phyloP scores from a whole-genome alignment of 2,329 filamentous ascomycete genomes.

The Waltergamsia citrina region DNA sequence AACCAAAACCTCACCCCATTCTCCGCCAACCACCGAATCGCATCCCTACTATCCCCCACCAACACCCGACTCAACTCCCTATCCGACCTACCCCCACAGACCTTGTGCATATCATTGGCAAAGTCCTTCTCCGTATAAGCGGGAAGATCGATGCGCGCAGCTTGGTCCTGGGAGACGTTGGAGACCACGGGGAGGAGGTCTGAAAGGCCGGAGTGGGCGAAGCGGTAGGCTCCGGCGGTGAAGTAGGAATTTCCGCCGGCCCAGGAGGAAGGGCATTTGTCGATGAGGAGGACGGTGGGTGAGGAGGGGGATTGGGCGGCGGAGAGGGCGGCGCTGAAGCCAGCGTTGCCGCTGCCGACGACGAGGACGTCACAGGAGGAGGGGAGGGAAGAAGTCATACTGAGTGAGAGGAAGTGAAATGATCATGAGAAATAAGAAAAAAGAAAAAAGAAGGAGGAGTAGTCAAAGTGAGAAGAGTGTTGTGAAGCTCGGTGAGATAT shows the following conservation, averaged over 20 bases:
- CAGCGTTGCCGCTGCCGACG: conserved; percentile 55
- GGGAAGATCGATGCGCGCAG: conserved; percentile 43
- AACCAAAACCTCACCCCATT: conserved; percentile 49
- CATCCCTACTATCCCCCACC: conserved; percentile 37
- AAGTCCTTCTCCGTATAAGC: conserved; percentile 49
- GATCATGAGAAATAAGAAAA: too few species aligned
- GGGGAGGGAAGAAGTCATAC: too few species aligned
- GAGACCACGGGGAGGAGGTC: conserved; percentile 54
- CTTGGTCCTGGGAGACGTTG: conserved; percentile 38
- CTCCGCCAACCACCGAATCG: conserved; percentile 44
- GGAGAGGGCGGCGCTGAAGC: conserved; percentile 49
- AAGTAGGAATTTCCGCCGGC: conserved; percentile 57
- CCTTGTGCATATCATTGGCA: conserved; percentile 40
- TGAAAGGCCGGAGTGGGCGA: conserved; percentile 39
- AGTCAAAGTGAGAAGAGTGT: too few species aligned
- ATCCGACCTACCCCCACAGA: conserved; percentile 46
- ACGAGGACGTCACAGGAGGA: conserved; percentile 33
- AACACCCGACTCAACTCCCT: conserved; percentile 34
- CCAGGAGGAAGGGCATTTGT: conserved; percentile 49
- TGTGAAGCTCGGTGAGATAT: too few species aligned
- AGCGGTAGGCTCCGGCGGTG: conserved; percentile 55
- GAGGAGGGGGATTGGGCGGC: conserved; percentile 38
- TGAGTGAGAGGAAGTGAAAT: too few species aligned
- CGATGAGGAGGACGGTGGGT: conserved; percentile 42
- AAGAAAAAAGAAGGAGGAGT: too few species aligned